Evolutionary conservation across 768 basidiomycete species (phyloP).

Genomic region (Rhizopogon vulgaris): DNA sequence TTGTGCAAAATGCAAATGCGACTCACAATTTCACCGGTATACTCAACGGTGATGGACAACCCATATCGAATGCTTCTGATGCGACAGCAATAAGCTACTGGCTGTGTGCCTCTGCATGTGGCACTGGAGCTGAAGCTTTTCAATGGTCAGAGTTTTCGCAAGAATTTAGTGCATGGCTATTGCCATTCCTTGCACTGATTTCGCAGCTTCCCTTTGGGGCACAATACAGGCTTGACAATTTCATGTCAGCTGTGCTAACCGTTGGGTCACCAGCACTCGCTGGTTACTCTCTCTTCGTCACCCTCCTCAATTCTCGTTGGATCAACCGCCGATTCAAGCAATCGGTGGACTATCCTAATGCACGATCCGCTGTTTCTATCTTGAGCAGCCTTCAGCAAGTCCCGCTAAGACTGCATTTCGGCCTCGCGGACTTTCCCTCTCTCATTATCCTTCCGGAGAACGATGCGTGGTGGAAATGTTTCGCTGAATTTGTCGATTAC

Average conservation of each 20-base stretch:
- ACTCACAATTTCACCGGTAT: neutral
- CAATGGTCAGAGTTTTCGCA: constrained; percentile 19
- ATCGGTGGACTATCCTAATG: constrained; percentile 19
- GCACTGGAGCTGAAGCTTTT: constrained; percentile 7
- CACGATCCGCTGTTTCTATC: constrained; percentile 16
- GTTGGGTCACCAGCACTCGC: constrained; percentile 40
- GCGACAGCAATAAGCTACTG: constrained; percentile 5
- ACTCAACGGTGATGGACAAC: neutral
- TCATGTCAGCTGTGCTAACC: constrained; percentile 35
- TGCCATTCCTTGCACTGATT: constrained; percentile 42
- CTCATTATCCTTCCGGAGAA: constrained; percentile 31
- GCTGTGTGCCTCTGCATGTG: constrained; percentile 9
- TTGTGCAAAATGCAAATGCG: constrained; percentile 5
- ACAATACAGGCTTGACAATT: constrained; percentile 31
- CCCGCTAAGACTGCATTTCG: constrained; percentile 23
- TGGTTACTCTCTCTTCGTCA: constrained; percentile 38
- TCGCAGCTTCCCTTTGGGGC: constrained; percentile 44
- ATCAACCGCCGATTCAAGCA: constrained; percentile 25
- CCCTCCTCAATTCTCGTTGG: constrained; percentile 38
- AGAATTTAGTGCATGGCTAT: constrained; percentile 37
- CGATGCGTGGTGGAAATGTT: constrained; percentile 30
- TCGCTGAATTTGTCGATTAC: constrained; percentile 24
- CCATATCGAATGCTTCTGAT: neutral
- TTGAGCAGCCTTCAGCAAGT: constrained; percentile 33
- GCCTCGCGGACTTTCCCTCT: constrained; percentile 23